Base-by-base conservation (phyloP, 768 basidiomycete genomes). In the Tylopilus rubrobrunneus region DNA sequence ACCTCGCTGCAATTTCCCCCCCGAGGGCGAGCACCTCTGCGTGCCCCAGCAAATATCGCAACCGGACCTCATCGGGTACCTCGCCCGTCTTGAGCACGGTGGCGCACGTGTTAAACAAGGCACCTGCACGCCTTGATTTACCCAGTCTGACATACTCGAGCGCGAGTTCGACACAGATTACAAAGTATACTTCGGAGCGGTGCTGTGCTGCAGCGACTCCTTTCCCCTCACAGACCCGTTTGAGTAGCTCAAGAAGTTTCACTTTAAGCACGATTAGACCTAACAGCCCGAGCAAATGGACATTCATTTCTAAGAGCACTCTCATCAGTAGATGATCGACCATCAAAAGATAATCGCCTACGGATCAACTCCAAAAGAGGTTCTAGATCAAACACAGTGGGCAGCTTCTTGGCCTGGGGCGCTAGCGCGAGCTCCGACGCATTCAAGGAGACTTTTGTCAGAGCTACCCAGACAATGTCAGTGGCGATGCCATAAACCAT, bases 101-200 rank as follows among this genome's bases (percentile, higher is more conserved):
- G 14, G 83, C 69, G 1, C 79, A 78, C 33, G 80, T 81, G n/a
- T 69, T 77, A 62, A 91, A 89, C 19, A 96, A 78, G 2, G 71
- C 63, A 1, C 73, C 75, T 0, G 93, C 92, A 36, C 86, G 80
- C 48, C 80, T 80, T 2, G 51, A 31, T 52, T 87, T 90, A 4
- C 95, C 94, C 1, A 98, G 77, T 34, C 78, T 80, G 43, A 84
- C 73, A 61, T 94, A 93, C 65, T 94, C 91, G 51, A 83, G 78
- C 0, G 88, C 94, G 7, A 96, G 78, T 41, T 86, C 82, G 1
- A 85, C 72, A 3, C 88, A 93, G 2, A 81, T 72, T 1, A 69
- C 68, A 19, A 89, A 74, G 64, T 83, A 91, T 12, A 75, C 87
- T 90, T 57, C 31, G 14, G 17, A 2, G 73, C 69, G 66, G 15